Evolutionary conservation across 306 rosid genomes (phyloP), one percentile per base, ranked within the genome.

Genomic region (Prunus kanzakura): DNA sequence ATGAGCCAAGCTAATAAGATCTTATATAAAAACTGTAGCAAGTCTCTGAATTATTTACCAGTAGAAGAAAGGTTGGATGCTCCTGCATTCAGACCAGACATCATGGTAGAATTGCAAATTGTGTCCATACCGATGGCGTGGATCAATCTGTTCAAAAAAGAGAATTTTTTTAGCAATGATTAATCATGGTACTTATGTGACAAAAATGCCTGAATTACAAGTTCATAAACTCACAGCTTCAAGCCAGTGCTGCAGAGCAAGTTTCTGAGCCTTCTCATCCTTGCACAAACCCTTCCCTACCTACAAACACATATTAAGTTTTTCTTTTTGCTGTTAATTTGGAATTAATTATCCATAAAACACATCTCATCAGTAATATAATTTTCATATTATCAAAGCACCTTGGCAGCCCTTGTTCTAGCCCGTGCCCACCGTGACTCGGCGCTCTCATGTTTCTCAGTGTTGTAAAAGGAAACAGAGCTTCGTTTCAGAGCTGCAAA

Each of bases 81-180:
- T 81, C 74, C 19, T 79, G 84, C 82, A 67, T 11, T 65, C 86
- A 23, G 65, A 65, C 90, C 90, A 84, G 11, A 68, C 7, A 30
- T 79, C 84, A 22, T 84, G 84, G 78, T 87, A 84, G 60, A 73
- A 79, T 65, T 87, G 90, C 62, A 87, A 78, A 64, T 81, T 87
- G 69, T 76, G 90, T 60, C 90, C 90, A 55, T 87, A 87, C 6
- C 90, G 82, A 75, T 87, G 90, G 23, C 88, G 90, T 49, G 90
- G 88, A 76, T 87, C 90, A 52, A 84, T 87, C 88, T 84, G 77
- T 23, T 11, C 14, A 75, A 29, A 2, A 60, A 25, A 14, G 22
- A 62, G 32, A 52, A 11, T 15, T 19, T 6, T 35, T 35, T 35
- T 35, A 35, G 41, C 8, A 35, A 35, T 35, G 8, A 35, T 35